These are phyloP conservation scores for Hyaloscypha bicolor DNA, from an alignment of 495 filamentous ascomycete genomes.

Conservation along the genomic window DNA sequence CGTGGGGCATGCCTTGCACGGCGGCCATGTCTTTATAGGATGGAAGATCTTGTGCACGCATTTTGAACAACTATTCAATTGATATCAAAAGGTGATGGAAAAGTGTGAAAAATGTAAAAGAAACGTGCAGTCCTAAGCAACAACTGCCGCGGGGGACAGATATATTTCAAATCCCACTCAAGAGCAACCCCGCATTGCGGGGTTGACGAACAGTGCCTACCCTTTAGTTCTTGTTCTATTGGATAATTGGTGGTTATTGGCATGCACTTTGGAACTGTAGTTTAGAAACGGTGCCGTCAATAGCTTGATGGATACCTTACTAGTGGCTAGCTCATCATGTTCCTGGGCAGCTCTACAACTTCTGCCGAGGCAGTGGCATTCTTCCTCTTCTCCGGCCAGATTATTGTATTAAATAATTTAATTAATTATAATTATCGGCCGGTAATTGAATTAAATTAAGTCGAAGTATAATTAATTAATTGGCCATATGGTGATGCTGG, in stretches of 20 bases:
- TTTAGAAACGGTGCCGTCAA: not conserved
- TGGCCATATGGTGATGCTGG: too few relatives aligned
- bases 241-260: not conserved
- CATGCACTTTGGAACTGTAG: not conserved
- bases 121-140: not conserved
- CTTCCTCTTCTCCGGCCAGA: not conserved
- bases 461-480: too few relatives aligned
- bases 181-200: not conserved
- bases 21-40: slow-evolving; percentile 61
- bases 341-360: not conserved
- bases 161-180: not conserved
- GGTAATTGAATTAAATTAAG: too few relatives aligned
- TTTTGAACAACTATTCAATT: slow-evolving; percentile 1
- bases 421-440: too few relatives aligned
- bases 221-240: not conserved
- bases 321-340: not conserved
- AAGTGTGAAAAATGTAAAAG: too few relatives aligned
- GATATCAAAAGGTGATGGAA: too few relatives aligned
- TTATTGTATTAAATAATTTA: not conserved
- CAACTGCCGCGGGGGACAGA: not conserved
- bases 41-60: slow-evolving; percentile 37
- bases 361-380: not conserved
- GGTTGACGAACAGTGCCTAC: not conserved
- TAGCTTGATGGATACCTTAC: not conserved
- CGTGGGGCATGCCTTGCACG: slow-evolving; percentile 62